Base-by-base conservation (phyloP, 805 yeast species). In the Ogataea trehalophila region DNA sequence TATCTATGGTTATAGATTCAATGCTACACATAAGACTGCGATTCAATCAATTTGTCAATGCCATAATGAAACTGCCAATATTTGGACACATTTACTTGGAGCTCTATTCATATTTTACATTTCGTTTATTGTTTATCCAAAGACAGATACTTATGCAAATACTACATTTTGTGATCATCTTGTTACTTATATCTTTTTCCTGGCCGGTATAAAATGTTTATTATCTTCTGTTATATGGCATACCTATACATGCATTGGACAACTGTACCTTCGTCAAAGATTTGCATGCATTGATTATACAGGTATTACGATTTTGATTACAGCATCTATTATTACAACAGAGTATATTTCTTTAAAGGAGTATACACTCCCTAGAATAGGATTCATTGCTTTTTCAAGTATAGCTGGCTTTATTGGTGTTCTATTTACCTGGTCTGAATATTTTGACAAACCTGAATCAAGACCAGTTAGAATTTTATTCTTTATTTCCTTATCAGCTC, bases 211-310 rank as follows among this genome's bases (percentile, higher is more conserved):
- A 52, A 79, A 82, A 54, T 94, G 98, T 64, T 71, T 92, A 48
- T 49, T 80, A 7, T 85, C 92, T 39, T 89, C 97, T 1, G 80
- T 83, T 2, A 68, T 84, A 38, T 92, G 97, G 97, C 99, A 92
- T 67, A 87, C 97, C 4, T 91, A 89, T 67, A 80, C 85, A 49
- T 83, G 89, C 51, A 86, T 89, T 53, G 80, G 92, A 16, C 75
- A 76, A 43, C 65, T 85, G 40, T 59, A 71, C 18, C 63, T 81
- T 52, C 77, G 96, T 62, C 75, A 82, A 54, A 77, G 80, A 45
- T 88, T 87, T 68, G 97, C 97, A 0, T 94, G 99, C 65, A 81
- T 91, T 39, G 99, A 92, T 69, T 92, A 92, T 66, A 85, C 95
- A 6, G 99, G 99, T 2, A 92, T 92, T 55, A 89, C 97, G 0